Base-by-base conservation (phyloP, 2,329 filamentous ascomycete genomes). In the Penicillium italicum region DNA sequence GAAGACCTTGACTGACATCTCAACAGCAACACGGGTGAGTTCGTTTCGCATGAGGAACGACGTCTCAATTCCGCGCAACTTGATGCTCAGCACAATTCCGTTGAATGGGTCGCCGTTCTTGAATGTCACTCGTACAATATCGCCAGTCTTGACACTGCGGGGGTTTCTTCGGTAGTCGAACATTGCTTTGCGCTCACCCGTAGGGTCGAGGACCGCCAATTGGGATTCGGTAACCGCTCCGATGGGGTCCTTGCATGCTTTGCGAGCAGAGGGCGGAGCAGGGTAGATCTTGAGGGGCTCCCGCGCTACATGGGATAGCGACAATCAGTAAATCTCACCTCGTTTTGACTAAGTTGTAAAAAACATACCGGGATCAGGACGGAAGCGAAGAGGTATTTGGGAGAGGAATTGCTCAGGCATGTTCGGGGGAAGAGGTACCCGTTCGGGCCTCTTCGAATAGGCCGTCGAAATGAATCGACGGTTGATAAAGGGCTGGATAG, bases 1-100 rank as follows among this genome's bases (percentile, higher is more conserved):
- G 80, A 94, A 97, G 56, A 97, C 81, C 81, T 99, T 99, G 76
- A 89, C 91, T 87, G 91, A 96, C 90, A 96, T 94, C 82, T 99
- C 94, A 57, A 96, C 90, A 58, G 90, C 90, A 7, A 95, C 85
- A 66, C 89, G 85, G 63, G 90, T 92, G 66, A 99, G 78, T 71
- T 95, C 86, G 66, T 93, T 93, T 54, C 94, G 84, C 57, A 99
- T 80, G 57, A 96, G 78, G 53, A 99, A 87, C 5, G 89, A 89
- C 2, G 91, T 96, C 77, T 97, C 93, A 57, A 94, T 84, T 57
- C 91, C 91, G n/a, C 89, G 83, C 52, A 91, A 83, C 53, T 92
- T 89, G 72, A 99, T 92, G 70, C 88, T 89, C 70, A 99, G 80
- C 68, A 90, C 89, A 14, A 94, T 90, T 38, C 94, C 94, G 1